phyloP scores from a whole-genome alignment of 164 flowering plant genomes.

The Nymphaea thermarum region DNA sequence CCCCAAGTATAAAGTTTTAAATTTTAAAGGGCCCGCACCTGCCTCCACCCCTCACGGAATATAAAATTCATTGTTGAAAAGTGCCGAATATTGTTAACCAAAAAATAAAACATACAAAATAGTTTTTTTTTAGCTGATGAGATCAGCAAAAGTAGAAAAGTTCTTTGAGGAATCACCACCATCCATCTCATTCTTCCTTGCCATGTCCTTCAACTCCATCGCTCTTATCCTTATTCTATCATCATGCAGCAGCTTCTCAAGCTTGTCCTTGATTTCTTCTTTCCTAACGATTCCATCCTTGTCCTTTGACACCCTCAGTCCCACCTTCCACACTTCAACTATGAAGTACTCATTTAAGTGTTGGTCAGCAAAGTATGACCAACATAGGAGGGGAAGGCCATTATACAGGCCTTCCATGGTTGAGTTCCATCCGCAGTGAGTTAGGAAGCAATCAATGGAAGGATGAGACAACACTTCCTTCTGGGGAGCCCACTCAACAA shows the following conservation, averaged over 20 bases:
- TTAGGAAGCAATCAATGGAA: slow-evolving; percentile 15
- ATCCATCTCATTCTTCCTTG: slow-evolving; percentile 3
- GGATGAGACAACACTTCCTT: slow-evolving; percentile 17
- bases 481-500: slow-evolving; percentile 21
- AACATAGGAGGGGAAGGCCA: slow-evolving; percentile 17
- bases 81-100: too few relatives aligned
- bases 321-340: slow-evolving; percentile 16
- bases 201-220: slow-evolving; percentile 7
- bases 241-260: slow-evolving; percentile 10
- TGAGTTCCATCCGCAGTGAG: slow-evolving; percentile 24
- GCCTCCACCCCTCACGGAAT: too few relatives aligned
- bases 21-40: too few relatives aligned
- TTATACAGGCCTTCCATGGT: slow-evolving; percentile 10
- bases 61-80: too few relatives aligned
- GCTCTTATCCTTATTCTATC: slow-evolving; percentile 8
- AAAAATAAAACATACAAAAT: too few relatives aligned
- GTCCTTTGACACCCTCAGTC: slow-evolving; percentile 11
- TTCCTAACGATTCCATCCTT: slow-evolving; percentile 12
- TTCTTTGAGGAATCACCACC: slow-evolving; percentile 13
- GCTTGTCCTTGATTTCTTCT: slow-evolving; percentile 15
- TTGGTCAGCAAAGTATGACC: slow-evolving; percentile 19
- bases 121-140: background rate
- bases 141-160: background rate
- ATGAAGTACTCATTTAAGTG: slow-evolving; percentile 8
- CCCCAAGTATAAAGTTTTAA: too few relatives aligned